Conservation (phyloP, 805 yeast genomes). For the Yarrowia sp. region DNA sequence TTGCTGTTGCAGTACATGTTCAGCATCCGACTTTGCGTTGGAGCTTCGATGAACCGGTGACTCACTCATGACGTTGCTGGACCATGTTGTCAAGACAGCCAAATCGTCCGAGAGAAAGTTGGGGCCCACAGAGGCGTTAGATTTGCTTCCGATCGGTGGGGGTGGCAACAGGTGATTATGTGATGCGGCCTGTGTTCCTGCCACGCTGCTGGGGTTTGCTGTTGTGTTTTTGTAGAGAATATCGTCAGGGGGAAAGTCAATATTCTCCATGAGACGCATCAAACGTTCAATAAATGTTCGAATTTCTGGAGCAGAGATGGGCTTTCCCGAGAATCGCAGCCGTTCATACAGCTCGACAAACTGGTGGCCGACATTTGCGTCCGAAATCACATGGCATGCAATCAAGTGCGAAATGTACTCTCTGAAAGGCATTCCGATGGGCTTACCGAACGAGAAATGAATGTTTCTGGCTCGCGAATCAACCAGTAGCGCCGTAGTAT, state of each 20-base stretch:
- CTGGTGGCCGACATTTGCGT: constrained; percentile 32
- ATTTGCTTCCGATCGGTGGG: constrained; percentile 2
- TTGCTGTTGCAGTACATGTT: constrained; percentile 7
- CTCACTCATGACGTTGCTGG: constrained; percentile 16
- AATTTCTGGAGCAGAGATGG: constrained; percentile 59
- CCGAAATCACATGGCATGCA: constrained; percentile 33
- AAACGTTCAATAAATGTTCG: constrained; percentile 53
- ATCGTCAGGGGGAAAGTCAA: constrained; percentile 22
- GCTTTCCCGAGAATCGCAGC: constrained; percentile 62
- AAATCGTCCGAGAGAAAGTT: constrained; percentile 10
- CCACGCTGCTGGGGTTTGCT: constrained; percentile 9
- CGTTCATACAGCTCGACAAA: constrained; percentile 61
- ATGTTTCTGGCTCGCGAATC: constrained; percentile 37
- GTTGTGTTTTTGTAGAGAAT: constrained; percentile 9
- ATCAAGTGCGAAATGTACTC: constrained; percentile 53
- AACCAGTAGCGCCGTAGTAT: constrained; percentile 37
- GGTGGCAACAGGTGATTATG: constrained; percentile 2
- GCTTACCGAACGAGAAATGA: constrained; percentile 44
- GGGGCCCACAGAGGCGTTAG: constrained; percentile 11
- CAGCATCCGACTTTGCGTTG: constrained; percentile 1
- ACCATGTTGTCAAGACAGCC: constrained; percentile 13
- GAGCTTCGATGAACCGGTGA: constrained; percentile 20
- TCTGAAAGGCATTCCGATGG: constrained; percentile 35
- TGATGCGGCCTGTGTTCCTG: not conserved
- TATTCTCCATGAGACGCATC: constrained; percentile 12